Evolutionary conservation across 306 rosid species (phyloP), one percentile per base, ranked within the genome.

Genomic region (Acacia melanoxylon): DNA sequence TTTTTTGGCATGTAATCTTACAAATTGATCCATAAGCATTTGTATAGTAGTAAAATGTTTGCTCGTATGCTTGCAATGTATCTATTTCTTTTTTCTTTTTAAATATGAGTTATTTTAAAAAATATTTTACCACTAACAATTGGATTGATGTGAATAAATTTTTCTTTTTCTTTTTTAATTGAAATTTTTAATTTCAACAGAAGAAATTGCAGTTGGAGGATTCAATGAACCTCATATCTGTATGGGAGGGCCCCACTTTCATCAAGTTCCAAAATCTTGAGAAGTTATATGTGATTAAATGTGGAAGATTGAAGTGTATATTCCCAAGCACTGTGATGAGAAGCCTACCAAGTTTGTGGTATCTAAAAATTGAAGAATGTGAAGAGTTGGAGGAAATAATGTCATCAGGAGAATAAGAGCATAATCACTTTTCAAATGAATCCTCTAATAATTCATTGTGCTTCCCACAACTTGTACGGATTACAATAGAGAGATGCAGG

Each of bases 401-500:
- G 10, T 16, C 10, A 52, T 45, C 51, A 45, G 51, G 13, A 56
- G 63, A 42, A 42, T 13, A 44, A 44, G 12, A 44, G 12, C 46
- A 56, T 2, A 25, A n/a, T 20, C 29, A n/a, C 63, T 54, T 54
- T 20, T 25, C 25, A 20, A 20, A 29, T 29, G 31, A 29, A 29
- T 29, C 31, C 31, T 29, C 31, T 29, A 29, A 19, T 54, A 10
- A 19, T 51, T 51, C 56, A 2, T 16, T 51, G 3, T 51, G 56
- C 56, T 51, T 51, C 9, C 56, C 56, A 51, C 2, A 16, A 17
- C 56, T 51, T 16, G n/a, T n/a, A n/a, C n/a, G n/a, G n/a, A n/a
- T n/a, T n/a, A n/a, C 0, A 17, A 0, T 0, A 0, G 2, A 0
- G 1, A 10, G 31, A 22, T 59, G 66, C 15, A 59, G 66, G 0